A percentile compares a stretch with the other conserved stretches of the same genome.
Conservation (phyloP, 148 eudicot genomes). For the Chenopodium formosanum region DNA sequence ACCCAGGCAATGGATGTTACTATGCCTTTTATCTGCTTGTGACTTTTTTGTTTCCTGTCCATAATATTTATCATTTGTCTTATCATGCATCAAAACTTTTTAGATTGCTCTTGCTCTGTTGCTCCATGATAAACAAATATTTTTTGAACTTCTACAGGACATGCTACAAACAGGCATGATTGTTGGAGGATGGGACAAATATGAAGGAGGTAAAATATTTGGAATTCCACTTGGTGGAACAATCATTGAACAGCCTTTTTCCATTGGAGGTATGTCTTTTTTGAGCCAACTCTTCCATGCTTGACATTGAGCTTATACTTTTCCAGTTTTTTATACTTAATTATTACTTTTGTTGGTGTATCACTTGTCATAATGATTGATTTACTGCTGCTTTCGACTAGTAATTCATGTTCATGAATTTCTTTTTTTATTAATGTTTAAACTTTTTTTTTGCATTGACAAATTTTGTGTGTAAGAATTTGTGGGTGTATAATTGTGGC, state of each 20-base stretch:
- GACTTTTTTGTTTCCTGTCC: not conserved
- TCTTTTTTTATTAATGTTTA: not conserved
- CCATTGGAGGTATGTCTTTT: constrained; percentile 75
- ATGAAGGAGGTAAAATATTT: constrained; percentile 93
- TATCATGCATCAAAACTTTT: not conserved
- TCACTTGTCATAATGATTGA: no score
- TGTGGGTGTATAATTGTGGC: not conserved
- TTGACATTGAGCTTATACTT: not conserved
- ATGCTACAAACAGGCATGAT: constrained; percentile 89
- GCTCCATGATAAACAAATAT: not conserved
- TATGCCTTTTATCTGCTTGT: not conserved
- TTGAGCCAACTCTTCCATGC: no score
- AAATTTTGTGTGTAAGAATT: not conserved
- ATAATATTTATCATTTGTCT: not conserved
- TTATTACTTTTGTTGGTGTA: not conserved
- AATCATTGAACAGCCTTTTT: constrained; percentile 84
- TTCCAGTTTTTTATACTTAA: not conserved
- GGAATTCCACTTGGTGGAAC: constrained; percentile 97
- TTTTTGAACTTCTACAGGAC: constrained; percentile 44
- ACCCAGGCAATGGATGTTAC: not conserved
- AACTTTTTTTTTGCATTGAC: not conserved
- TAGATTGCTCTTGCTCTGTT: not conserved
- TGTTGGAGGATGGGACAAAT: constrained; percentile 96
- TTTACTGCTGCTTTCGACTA: not conserved
- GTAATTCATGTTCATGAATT: not conserved